phyloP scores from a whole-genome alignment of 2,329 filamentous ascomycete species.

The Colletotrichum theobromicola region DNA sequence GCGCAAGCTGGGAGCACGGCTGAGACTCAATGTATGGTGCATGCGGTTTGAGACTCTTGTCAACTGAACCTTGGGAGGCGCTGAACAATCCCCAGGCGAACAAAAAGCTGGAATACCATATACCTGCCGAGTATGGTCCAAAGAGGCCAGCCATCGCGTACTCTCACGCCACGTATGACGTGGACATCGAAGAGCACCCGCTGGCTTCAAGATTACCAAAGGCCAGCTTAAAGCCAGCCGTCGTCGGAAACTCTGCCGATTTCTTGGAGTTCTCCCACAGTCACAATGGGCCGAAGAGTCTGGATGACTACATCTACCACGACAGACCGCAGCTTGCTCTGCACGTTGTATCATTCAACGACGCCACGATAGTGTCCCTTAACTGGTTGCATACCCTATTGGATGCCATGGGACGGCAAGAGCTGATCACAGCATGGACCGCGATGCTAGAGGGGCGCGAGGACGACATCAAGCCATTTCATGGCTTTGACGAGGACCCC shows the following conservation, averaged over 20 bases:
- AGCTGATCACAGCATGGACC: not conserved
- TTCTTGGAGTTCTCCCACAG: not conserved
- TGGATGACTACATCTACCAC: conserved; percentile 42
- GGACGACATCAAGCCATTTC: not conserved
- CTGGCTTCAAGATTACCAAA: not conserved
- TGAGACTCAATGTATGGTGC: not conserved
- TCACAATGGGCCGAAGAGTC: conserved; percentile 17
- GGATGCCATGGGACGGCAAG: not conserved
- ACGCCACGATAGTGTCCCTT: conserved; percentile 25
- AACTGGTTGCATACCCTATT: not conserved
- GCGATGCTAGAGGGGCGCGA: not conserved
- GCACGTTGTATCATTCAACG: conserved; percentile 50
- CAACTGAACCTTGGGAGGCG: not conserved
- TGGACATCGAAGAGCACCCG: not conserved
- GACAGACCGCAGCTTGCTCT: conserved; percentile 53
- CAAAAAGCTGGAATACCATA: not conserved
- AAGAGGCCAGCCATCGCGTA: not conserved
- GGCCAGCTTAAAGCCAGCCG: not conserved
- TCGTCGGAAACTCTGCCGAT: not conserved
- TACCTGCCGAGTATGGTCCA: not conserved
- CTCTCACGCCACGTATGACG: not conserved
- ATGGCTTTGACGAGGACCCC: not conserved
- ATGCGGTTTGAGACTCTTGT: not conserved
- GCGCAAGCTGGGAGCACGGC: not conserved
- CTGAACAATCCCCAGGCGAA: not conserved